A percentile compares a stretch with the other conserved stretches of the same genome.
Conservation (phyloP, 2,329 filamentous ascomycete genomes). For the Berkeleyomyces basicola region DNA sequence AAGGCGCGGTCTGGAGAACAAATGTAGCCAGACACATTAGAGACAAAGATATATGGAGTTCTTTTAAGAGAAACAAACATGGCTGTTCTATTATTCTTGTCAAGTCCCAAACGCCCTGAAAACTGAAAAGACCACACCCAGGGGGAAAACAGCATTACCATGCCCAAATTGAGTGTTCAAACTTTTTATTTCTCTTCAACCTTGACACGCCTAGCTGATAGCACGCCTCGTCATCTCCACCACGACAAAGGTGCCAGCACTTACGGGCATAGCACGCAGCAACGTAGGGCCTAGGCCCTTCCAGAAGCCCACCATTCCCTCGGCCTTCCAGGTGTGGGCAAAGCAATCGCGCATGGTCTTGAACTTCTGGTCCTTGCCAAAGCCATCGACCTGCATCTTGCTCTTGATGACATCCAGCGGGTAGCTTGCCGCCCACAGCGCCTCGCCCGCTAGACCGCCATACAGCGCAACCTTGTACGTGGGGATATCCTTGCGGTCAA, state of each 20-base stretch:
- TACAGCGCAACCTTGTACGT: constrained; percentile 80
- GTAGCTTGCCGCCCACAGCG: constrained; percentile 83
- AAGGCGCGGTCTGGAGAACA: background rate
- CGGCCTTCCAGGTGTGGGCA: constrained; percentile 57
- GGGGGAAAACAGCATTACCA: background rate
- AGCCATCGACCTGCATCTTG: constrained; percentile 98
- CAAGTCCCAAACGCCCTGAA: background rate
- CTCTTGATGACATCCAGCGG: constrained; percentile 97
- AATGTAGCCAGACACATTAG: background rate
- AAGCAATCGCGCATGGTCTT: constrained; percentile 80
- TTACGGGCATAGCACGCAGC: constrained; percentile 90
- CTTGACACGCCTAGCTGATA: constrained; percentile 26
- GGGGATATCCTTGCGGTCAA: constrained; percentile 62
- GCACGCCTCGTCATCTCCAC: constrained; percentile 50
- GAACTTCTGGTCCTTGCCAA: constrained; percentile 56
- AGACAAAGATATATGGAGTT: background rate
- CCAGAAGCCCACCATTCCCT: constrained; percentile 80
- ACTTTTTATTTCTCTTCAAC: background rate
- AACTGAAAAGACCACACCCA: background rate
- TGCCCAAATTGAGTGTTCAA: background rate
- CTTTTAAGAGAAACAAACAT: background rate
- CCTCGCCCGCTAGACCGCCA: constrained; percentile 85
- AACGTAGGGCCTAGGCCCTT: constrained; percentile 83
- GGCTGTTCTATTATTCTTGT: background rate
- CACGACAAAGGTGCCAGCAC: constrained; percentile 91